Base-by-base conservation (phyloP, 2,329 filamentous ascomycete genomes). In the Xylaria sp. region DNA sequence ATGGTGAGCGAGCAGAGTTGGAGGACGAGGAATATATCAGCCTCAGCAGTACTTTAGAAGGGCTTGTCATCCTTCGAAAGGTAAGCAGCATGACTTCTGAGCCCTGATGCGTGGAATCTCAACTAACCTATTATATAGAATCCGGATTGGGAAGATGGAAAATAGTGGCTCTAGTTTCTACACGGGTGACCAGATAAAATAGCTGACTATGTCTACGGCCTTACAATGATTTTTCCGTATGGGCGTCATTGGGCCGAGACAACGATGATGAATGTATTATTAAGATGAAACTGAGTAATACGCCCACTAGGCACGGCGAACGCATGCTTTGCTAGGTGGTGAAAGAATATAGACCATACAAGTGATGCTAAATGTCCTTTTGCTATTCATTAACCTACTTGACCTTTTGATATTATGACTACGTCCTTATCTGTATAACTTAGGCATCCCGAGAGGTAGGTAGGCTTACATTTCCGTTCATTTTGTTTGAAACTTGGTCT, bases 1-100 rank as follows among this genome's bases (percentile, higher is more conserved):
- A 97, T 78, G 96, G 97, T 36, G 96, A 99, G 85, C 88, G 97
- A 76, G 96, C 96, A 10, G 96, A 99, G 85, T 85, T 99, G 60
- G 96, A 99, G 82, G 96, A 99, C 77, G 96, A 99, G 83, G 91
- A 99, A 83, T 99, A 98, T 80, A 91, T 98, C 73, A 93, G 92
- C 81, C 84, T 99, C 78, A 97, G 91, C 80, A 96, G 90, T 83
- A 97, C 91, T 62, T 86, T 99, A 71, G 96, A 99, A 83, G 96
- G 96, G 39, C 86, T 99, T 77, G 95, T 98, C 66, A 98, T 99
- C 81, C 85, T 99, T 81, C 92, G 92, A 86, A 98, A 98, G 94
- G 95, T 97, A 87, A 83, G 88, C 74, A 33, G 2, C 10, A 28
- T 13, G 13, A 23, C 4, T 13, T 4, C 13, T 56, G 15, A 3